These are phyloP conservation scores for Neonectria ditissima DNA, from an alignment of 2,329 filamentous ascomycete species.

Conservation along the genomic window DNA sequence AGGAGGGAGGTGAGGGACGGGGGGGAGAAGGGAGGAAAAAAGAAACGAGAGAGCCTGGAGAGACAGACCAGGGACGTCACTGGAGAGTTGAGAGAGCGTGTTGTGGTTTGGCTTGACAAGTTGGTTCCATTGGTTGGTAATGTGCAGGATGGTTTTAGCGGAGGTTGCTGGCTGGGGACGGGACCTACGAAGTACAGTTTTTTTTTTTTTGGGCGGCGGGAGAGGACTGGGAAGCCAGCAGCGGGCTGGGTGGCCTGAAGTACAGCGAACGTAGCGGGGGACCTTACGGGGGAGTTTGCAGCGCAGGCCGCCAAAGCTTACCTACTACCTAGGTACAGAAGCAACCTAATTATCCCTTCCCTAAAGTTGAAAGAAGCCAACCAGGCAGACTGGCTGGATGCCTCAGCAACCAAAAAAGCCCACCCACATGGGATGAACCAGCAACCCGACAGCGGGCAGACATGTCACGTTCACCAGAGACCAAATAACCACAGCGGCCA, in stretches of 20 bases:
- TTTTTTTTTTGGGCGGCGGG: too few relatives aligned
- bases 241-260: background rate
- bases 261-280: background rate
- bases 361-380: background rate
- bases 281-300: slow-evolving; percentile 14
- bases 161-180: slow-evolving; percentile 1
- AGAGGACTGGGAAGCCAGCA: background rate
- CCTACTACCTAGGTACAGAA: too few relatives aligned
- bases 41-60: slow-evolving; percentile 22
- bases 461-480: slow-evolving; percentile 21
- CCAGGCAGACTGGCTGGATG: too few relatives aligned
- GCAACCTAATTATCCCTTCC: background rate
- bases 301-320: slow-evolving; percentile 10
- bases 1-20: slow-evolving; percentile 5
- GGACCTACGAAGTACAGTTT: too few relatives aligned
- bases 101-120: slow-evolving; percentile 9
- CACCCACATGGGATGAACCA: slow-evolving; percentile 27
- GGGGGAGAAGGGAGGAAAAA: slow-evolving; percentile 28
- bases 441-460: background rate
- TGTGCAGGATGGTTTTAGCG: background rate
- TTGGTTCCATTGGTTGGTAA: slow-evolving; percentile 9
- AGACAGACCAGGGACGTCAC: slow-evolving; percentile 21
- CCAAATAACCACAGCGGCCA: background rate
- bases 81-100: slow-evolving; percentile 1
- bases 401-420: slow-evolving; percentile 44